Evolutionary conservation across 1,284 basidiomycete genomes (phyloP), one percentile per base, ranked within the genome.

Genomic region (Ustilago loliicola): DNA sequence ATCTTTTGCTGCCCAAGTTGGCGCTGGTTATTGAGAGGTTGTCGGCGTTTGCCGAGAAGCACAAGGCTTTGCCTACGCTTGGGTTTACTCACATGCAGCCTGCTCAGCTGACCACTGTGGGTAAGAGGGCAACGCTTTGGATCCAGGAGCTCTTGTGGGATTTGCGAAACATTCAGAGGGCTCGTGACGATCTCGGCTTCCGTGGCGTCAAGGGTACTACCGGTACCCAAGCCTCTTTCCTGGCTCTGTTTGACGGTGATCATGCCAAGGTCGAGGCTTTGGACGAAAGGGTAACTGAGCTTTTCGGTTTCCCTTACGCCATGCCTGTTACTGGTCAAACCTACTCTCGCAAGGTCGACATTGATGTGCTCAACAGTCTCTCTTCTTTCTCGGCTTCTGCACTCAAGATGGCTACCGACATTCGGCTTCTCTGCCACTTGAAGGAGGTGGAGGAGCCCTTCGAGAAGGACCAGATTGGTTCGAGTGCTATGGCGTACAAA

Each of bases 11-110:
- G 55, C 91, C 91, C 72, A 96, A 96, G 80, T 91, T 99, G 23
- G 93, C 93, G 1, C 89, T 95, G 30, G 91, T 98, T 66, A 96
- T 99, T 83, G 92, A 93, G 64, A 92, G 96, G 36, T 90, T 99
- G 45, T 89, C 94, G 21, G 86, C 88, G 0, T 99, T 98, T 77
- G 93, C 93, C 59, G 87, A 89, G 64, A 87, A 91, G 73, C 79
- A 88, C 83, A 85, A 85, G 66, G 86, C 83, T 48, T 77, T 87
- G 48, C 87, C 87, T 9, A 87, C 87, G 0, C 90, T 99, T 48
- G 97, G 97, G 1, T 99, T 98, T 89, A 99, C 97, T 9, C 97
- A 99, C 88, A 99, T 97, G 90, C 97, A 99, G 88, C 96, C 97
- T 5, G 97, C 97, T 8, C 97, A 99, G 88, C 89, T 99, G 62